Conservation (phyloP, 2,329 filamentous ascomycete genomes). For the Didymella exigua region DNA sequence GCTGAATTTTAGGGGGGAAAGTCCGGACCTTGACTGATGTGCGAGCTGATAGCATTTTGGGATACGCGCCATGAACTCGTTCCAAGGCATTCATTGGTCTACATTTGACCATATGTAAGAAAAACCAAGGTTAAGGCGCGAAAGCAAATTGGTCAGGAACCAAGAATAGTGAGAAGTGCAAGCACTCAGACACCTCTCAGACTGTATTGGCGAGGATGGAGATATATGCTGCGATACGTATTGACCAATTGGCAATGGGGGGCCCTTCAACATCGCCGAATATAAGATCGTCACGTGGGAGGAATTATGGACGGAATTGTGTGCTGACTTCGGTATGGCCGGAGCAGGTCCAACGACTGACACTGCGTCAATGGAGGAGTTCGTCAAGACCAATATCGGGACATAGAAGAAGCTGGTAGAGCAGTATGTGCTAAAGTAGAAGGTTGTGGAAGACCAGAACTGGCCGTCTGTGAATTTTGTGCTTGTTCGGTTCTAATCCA, state of each 20-base stretch:
- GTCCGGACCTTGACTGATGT: too few species aligned
- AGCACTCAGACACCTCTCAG: conserved; percentile 46
- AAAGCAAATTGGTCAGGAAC: too few species aligned
- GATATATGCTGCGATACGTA: conserved; percentile 48
- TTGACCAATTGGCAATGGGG: conserved; percentile 33
- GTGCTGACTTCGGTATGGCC: conserved; percentile 53
- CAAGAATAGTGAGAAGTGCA: too few species aligned
- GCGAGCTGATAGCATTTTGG: too few species aligned
- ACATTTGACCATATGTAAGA: too few species aligned
- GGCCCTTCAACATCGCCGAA: conserved; percentile 52
- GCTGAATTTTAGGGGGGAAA: too few species aligned
- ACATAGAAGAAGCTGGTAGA: conserved; percentile 32
- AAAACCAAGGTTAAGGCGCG: too few species aligned
- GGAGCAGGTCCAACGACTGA: conserved; percentile 37
- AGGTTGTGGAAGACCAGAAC: conserved; percentile 47
- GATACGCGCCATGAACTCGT: too few species aligned
- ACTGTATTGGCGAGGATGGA: conserved; percentile 52
- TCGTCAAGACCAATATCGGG: conserved; percentile 36
- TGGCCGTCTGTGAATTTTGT: conserved; percentile 52
- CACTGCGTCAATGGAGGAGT: conserved; percentile 33
- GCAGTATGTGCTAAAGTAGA: conserved; percentile 42
- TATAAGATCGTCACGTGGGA: conserved; percentile 49
- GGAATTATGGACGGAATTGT: conserved; percentile 54
- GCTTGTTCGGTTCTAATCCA: conserved; percentile 53
- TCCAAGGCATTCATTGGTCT: too few species aligned